A percentile compares a stretch with the other conserved stretches of the same genome.
Conservation (phyloP, 306 rosid genomes). For the Prunus campanulata region DNA sequence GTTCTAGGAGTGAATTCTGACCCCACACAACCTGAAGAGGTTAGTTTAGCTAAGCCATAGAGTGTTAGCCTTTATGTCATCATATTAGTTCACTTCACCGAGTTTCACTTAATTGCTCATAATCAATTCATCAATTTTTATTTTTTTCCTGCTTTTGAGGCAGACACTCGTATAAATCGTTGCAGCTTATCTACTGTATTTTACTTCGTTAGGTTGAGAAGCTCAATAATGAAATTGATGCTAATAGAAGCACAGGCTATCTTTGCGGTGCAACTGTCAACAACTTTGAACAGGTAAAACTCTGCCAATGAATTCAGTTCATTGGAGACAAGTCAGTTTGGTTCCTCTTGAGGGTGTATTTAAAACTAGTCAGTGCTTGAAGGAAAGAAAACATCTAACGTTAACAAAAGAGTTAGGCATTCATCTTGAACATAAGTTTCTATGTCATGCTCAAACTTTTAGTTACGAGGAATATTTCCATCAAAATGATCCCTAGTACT, state of each 20-base stretch:
- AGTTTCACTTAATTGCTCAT: constrained; percentile 12
- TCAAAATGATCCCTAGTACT: not conserved
- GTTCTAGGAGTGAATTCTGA: constrained; percentile 96
- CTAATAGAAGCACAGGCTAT: constrained; percentile 82
- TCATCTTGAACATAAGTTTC: constrained; percentile 10
- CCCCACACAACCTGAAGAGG: constrained; percentile 81
- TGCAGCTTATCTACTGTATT: constrained; percentile 18
- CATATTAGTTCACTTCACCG: constrained; percentile 11
- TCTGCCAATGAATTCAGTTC: not conserved
- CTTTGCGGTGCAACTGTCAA: constrained; percentile 74
- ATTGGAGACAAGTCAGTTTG: not conserved
- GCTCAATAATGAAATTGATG: constrained; percentile 63
- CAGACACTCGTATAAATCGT: not conserved
- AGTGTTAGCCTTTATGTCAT: constrained; percentile 11
- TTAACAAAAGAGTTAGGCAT: not conserved
- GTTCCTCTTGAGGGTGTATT: not conserved
- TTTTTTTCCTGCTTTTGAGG: not conserved
- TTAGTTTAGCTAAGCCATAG: constrained; percentile 20
- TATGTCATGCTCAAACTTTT: not conserved
- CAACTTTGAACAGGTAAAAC: constrained; percentile 77
- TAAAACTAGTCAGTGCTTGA: not conserved
- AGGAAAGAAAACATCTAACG: not conserved
- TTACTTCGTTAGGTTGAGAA: constrained; percentile 54
- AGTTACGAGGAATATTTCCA: not conserved
- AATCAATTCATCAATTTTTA: not conserved